These are phyloP conservation scores for Beauveria sp. DNA, from an alignment of 2,329 filamentous ascomycete species.

Conservation along the genomic window DNA sequence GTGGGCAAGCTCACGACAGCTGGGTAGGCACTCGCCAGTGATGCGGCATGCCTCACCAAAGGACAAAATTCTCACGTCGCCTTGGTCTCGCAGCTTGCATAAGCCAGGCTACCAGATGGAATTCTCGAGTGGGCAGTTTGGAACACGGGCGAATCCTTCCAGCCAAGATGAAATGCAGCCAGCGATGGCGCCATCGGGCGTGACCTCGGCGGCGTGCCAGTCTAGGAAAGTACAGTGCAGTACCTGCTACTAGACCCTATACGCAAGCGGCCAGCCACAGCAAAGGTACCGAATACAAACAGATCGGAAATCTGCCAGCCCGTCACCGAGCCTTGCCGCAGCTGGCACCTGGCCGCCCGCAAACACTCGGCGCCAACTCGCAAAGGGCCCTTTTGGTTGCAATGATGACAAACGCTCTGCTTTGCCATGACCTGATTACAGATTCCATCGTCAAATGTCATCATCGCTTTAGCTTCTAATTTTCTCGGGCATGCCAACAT, in stretches of 20 bases:
- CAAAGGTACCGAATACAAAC: background rate
- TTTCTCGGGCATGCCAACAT: background rate
- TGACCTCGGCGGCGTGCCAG: background rate
- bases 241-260: background rate
- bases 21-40: background rate
- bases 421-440: constrained; percentile 4
- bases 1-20: background rate
- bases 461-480: background rate
- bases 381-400: background rate
- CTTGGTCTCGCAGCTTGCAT: background rate
- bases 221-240: background rate
- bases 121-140: background rate
- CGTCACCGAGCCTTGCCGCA: background rate
- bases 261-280: background rate
- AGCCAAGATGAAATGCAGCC: background rate
- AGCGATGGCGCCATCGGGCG: constrained; percentile 8
- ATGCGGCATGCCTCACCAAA: background rate
- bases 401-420: constrained; percentile 5
- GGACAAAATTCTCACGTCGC: background rate
- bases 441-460: constrained; percentile 8
- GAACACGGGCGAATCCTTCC: background rate
- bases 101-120: background rate
- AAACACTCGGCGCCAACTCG: background rate
- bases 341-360: background rate
- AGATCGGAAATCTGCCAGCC: background rate